Base-by-base conservation (phyloP, 169 alveolate genomes). In the Plasmodium knowlesi region DNA sequence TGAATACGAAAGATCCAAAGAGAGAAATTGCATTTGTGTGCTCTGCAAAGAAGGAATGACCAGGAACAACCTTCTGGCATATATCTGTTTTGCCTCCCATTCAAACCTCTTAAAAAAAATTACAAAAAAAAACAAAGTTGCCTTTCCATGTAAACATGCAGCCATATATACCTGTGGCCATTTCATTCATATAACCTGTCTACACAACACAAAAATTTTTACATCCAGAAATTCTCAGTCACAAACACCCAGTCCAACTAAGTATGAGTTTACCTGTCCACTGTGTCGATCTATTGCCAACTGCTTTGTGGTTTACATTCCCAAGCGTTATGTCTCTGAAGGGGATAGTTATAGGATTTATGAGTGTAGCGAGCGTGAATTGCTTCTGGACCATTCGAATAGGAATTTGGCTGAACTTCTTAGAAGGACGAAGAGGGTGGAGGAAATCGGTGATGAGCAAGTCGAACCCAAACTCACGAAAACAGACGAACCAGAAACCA, bases 11-110 rank as follows among this genome's bases (percentile, higher is more conserved):
- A 86, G 43, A 43, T 30, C 71, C 6, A 86, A 86, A 67, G 93
- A 86, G 46, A 86, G 76, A 43, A 86, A 86, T 54, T 86, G 93
- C 80, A 86, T 86, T 57, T 86, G 93, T 86, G 93, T 86, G 3
- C 61, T 86, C 71, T 86, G 93, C 67, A 86, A 86, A 76, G 93
- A 86, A 37, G 93, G 93, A 16, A 86, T 86, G 93, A 53, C 93
- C 0, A 61, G 81, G 46, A 86, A 86, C 54, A 86, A 86, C 70
- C n/a, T 76, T 34, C 80, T 86, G 30, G 93, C 93, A 12, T 86
- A 86, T 43, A 86, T 86, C 30, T 86, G 93, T 19, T 86, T 86
- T 54, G 84, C 93, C 6, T 86, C 93, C 39, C 93, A 86, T 53
- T 53, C 93, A 12, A 86, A 76, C 30, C 54, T 86, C n/a, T 19